Conservation (phyloP, 768 basidiomycete species). For the Leccinum broughii region DNA sequence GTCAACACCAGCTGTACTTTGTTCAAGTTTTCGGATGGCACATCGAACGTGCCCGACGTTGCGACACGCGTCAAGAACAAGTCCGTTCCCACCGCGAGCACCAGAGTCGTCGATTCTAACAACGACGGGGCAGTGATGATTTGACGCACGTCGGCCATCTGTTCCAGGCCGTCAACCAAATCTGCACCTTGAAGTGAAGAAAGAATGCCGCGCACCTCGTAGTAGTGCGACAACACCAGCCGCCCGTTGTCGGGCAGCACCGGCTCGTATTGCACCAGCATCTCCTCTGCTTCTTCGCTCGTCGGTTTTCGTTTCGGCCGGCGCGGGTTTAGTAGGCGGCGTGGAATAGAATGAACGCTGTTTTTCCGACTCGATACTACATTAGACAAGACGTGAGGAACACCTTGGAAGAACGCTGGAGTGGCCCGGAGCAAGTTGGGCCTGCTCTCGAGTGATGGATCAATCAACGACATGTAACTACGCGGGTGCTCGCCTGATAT, state of each 20-base stretch:
- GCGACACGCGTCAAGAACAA: slow-evolving; percentile 84
- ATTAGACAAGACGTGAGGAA: background rate
- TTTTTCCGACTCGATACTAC: slow-evolving; percentile 76
- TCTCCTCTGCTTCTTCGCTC: slow-evolving; percentile 78
- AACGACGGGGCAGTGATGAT: slow-evolving; percentile 81
- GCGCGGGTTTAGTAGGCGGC: slow-evolving; percentile 78
- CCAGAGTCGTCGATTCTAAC: slow-evolving; percentile 88
- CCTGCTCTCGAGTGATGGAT: too few relatives aligned
- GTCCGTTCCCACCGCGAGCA: slow-evolving; percentile 86
- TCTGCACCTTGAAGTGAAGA: background rate
- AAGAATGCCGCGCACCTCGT: slow-evolving; percentile 45
- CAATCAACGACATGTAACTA: too few relatives aligned
- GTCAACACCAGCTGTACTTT: slow-evolving; percentile 89
- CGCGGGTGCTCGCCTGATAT: too few relatives aligned
- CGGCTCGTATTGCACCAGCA: slow-evolving; percentile 83
- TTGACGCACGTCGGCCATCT: slow-evolving; percentile 71
- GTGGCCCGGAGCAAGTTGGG: too few relatives aligned
- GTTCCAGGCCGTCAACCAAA: background rate
- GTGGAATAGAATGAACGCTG: slow-evolving; percentile 74
- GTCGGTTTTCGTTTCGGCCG: slow-evolving; percentile 78
- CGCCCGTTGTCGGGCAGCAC: slow-evolving; percentile 68
- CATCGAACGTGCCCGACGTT: slow-evolving; percentile 90
- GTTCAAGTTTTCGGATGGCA: slow-evolving; percentile 90
- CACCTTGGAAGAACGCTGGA: background rate
- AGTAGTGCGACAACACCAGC: slow-evolving; percentile 55